Evolutionary conservation across 2,329 filamentous ascomycete genomes (phyloP), one percentile per base, ranked within the genome.

Genomic region (Dactylellina sp.): DNA sequence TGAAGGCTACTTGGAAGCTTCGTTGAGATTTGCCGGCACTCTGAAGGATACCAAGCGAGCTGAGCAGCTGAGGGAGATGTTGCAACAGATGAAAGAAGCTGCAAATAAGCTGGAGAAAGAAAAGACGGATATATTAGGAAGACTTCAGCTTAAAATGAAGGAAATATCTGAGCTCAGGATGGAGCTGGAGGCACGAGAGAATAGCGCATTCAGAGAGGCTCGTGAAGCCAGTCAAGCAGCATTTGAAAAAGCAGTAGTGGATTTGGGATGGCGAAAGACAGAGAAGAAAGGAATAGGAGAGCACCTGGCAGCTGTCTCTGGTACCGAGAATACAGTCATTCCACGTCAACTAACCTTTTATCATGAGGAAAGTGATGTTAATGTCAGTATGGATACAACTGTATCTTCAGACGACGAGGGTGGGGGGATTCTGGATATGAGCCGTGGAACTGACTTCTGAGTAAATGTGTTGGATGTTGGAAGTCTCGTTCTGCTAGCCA

Each of bases 31-130:
- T 18, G 60, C 68, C 0, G 39, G 16, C 0, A 49, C 59, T 42
- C 14, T 72, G 14, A 64, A 40, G 22, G 47, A 56, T 25, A 24
- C n/a, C n/a, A 9, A 37, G 16, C 24, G 59, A n/a, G 35, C 46
- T 7, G 28, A 7, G 16, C 28, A 40, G 20, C 25, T 62, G 32
- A 12, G 39, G 11, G 0, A 22, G 12, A 22, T 44, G 22, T 20
- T 40, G 22, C 7, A 42, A 5, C 28, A 47, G 28, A 14, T 32
- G 18, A 12, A 42, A 18, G 59, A 32, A 9, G n/a, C 11, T 16
- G 18, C 35, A 5, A n/a, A 28, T n/a, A 32, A 32, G 28, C 28
- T 32, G 44, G 12, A 9, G 9, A 42, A 32, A 11, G 44, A 61
- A n/a, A 28, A 49, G 16, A 22, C 47, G 2, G 56, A 61, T 16